phyloP scores from a whole-genome alignment of 2,329 filamentous ascomycete species.

The Alternaria postmessia region DNA sequence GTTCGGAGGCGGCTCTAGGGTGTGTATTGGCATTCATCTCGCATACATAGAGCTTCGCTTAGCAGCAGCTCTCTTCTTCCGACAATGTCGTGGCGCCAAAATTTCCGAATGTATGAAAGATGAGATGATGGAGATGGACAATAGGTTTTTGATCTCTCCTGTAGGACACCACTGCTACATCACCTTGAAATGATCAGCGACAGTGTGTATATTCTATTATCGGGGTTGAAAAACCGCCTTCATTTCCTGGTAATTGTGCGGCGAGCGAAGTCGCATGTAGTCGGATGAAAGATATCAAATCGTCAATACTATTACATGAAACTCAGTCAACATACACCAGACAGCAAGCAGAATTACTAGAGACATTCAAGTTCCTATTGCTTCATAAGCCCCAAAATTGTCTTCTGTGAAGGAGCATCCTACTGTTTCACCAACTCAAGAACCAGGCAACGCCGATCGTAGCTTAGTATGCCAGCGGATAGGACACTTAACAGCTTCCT shows the following conservation, averaged over 20 bases:
- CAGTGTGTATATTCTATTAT: not conserved
- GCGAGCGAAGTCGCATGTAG: not conserved
- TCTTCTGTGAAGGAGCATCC: not conserved
- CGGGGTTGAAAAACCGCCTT: not conserved
- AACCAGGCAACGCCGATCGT: not conserved
- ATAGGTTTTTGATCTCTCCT: slow-evolving; percentile 53
- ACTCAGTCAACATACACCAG: not conserved
- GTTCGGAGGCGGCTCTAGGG: slow-evolving; percentile 71
- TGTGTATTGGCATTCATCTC: slow-evolving; percentile 73
- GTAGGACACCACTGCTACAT: slow-evolving; percentile 53
- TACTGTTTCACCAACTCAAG: not conserved
- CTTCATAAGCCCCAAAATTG: not conserved
- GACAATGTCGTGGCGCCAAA: slow-evolving; percentile 47
- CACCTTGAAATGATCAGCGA: slow-evolving; percentile 11
- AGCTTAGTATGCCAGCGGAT: not conserved
- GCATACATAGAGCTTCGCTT: slow-evolving; percentile 65
- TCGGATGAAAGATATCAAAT: not conserved
- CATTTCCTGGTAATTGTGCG: too few relatives aligned
- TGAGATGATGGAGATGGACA: slow-evolving; percentile 51
- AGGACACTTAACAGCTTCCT: slow-evolving; percentile 7
- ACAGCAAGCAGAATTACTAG: not conserved
- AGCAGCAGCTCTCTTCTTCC: slow-evolving; percentile 60
- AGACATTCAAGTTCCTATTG: not conserved
- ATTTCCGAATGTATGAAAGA: slow-evolving; percentile 39
- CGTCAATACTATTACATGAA: not conserved